Evolutionary conservation across 768 basidiomycete species (phyloP).

Genomic region (Suillus subluteus): DNA sequence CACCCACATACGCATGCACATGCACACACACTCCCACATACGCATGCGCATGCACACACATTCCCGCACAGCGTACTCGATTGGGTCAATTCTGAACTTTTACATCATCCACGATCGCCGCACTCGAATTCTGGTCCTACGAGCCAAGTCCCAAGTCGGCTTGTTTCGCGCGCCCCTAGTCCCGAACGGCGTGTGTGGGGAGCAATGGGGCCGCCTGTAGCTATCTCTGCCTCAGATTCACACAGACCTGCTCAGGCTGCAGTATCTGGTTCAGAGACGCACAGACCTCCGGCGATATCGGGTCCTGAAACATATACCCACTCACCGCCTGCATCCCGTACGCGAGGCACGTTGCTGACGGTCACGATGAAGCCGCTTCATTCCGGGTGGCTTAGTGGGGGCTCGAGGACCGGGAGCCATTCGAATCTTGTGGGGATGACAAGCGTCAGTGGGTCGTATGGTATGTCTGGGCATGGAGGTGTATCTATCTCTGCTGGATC

Average conservation of each 20-base stretch:
- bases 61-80: conserved; percentile 43
- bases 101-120: conserved; percentile 56
- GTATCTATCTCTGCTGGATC: not conserved
- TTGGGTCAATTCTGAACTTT: conserved; percentile 85
- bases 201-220: conserved; percentile 3
- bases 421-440: not conserved
- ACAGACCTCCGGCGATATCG: conserved; percentile 11
- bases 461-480: not conserved
- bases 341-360: conserved; percentile 53
- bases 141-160: conserved; percentile 31
- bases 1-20: not conserved
- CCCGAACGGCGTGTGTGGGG: conserved; percentile 48
- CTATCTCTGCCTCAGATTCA: not conserved
- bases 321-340: conserved; percentile 51
- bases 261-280: not conserved
- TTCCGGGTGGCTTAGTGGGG: conserved; percentile 38
- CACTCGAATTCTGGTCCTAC: conserved; percentile 32
- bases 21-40: not conserved
- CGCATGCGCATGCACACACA: not conserved
- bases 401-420: not conserved
- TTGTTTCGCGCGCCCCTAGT: conserved; percentile 51
- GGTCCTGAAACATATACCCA: conserved; percentile 55
- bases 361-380: conserved; percentile 68
- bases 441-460: not conserved
- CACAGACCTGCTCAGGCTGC: not conserved